Conservation (phyloP, 2,329 filamentous ascomycete genomes). For the Microcyclosporella mali region DNA sequence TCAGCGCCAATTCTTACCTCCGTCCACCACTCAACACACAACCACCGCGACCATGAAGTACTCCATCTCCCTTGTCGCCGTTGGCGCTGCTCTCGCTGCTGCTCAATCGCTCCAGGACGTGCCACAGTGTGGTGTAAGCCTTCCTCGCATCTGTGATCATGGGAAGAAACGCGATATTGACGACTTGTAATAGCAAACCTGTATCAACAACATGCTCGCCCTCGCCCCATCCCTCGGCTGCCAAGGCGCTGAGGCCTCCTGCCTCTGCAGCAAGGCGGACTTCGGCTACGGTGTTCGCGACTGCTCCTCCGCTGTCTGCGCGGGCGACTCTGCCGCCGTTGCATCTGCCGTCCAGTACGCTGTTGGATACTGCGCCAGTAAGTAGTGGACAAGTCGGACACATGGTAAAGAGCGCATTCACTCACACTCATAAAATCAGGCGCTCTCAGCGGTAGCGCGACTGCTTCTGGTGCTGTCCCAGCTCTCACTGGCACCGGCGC, state of each 20-base stretch:
- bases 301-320: conserved; percentile 34
- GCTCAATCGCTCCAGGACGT: conserved; percentile 30
- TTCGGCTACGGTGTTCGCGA: conserved; percentile 37
- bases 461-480: conserved; percentile 6
- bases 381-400: conserved; percentile 9
- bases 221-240: conserved; percentile 30
- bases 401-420: conserved; percentile 9
- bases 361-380: conserved; percentile 29
- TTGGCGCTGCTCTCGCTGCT: conserved; percentile 29
- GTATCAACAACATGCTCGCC: conserved; percentile 33
- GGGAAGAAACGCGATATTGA: conserved; percentile 5
- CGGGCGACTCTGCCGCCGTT: conserved; percentile 16
- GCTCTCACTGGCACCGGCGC: conserved; percentile 3
- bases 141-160: too few species aligned
- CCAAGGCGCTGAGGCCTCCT: conserved; percentile 26
- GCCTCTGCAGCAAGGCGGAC: conserved; percentile 32
- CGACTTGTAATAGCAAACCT: conserved; percentile 26
- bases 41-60: conserved; percentile 30
- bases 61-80: conserved; percentile 24
- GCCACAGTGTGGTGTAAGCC: conserved; percentile 33
- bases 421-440: conserved; percentile 15
- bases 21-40: background rate
- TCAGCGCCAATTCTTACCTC: background rate
- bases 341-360: conserved; percentile 31
- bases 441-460: conserved; percentile 13